These are phyloP conservation scores for Pelargonium australe DNA, from an alignment of 441 rosid species.

Conservation along the genomic window DNA sequence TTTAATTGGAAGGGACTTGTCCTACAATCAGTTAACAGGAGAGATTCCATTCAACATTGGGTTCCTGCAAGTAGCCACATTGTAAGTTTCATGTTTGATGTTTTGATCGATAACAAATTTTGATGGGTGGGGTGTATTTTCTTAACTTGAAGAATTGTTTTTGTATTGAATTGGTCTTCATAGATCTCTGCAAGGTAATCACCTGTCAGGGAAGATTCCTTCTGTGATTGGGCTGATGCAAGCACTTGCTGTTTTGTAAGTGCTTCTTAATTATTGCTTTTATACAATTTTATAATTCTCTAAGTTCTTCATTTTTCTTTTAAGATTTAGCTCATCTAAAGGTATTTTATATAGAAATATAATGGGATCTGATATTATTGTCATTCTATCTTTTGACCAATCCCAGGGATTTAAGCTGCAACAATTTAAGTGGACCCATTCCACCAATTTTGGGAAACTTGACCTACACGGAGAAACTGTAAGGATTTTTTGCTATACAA, in stretches of 20 bases:
- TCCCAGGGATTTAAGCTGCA: slow-evolving; percentile 79
- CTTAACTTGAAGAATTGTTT: slow-evolving; percentile 1
- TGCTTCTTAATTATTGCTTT: neutral
- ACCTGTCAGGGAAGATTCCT: slow-evolving; percentile 71
- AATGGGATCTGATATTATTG: neutral
- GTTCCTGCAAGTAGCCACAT: slow-evolving; percentile 46
- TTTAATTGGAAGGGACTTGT: slow-evolving; percentile 51
- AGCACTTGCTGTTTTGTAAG: slow-evolving; percentile 93
- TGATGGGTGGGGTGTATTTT: neutral
- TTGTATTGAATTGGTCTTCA: neutral
- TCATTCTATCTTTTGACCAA: neutral
- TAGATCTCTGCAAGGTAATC: slow-evolving; percentile 91
- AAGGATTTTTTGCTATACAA: slow-evolving; percentile 20
- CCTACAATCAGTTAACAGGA: slow-evolving; percentile 74
- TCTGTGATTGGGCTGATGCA: slow-evolving; percentile 93
- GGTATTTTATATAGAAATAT: neutral
- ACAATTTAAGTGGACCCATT: slow-evolving; percentile 65
- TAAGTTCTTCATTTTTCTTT: neutral
- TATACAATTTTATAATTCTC: too few relatives aligned
- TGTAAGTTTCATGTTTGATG: slow-evolving; percentile 40
- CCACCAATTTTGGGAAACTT: slow-evolving; percentile 87
- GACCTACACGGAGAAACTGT: slow-evolving; percentile 83
- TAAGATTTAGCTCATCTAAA: neutral
- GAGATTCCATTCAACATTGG: slow-evolving; percentile 87
- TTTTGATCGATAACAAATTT: neutral